These are phyloP conservation scores for Coccomyxa subellipsoidea DNA, from an alignment of 163 green algal species.

Conservation along the genomic window DNA sequence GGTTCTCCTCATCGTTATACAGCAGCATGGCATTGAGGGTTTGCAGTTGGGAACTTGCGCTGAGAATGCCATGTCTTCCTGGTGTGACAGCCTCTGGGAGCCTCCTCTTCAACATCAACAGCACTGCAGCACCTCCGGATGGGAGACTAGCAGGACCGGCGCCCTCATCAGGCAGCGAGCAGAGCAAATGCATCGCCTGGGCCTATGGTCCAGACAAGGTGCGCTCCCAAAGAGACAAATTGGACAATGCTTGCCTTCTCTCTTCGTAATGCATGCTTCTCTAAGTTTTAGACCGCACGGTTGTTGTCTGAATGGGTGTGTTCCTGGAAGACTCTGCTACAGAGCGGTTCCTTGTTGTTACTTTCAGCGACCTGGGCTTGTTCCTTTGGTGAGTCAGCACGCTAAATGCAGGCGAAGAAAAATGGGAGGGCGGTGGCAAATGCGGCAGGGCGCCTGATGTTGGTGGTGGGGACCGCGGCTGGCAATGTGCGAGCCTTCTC, in stretches of 20 bases:
- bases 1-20: too few species aligned
- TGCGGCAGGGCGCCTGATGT: background rate
- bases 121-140: background rate
- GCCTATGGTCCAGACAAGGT: background rate
- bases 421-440: background rate
- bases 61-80: background rate
- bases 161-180: background rate
- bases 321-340: too few species aligned
- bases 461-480: slow-evolving; percentile 26
- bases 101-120: background rate
- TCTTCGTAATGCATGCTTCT: too few species aligned
- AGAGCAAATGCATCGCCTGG: background rate
- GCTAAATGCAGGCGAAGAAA: background rate
- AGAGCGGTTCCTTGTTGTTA: too few species aligned
- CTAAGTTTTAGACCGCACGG: too few species aligned
- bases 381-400: too few species aligned
- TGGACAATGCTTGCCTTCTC: too few species aligned
- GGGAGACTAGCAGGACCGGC: background rate
- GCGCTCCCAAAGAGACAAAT: too few species aligned
- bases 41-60: background rate
- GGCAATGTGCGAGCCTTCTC: slow-evolving; percentile 26
- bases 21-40: too few species aligned
- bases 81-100: background rate
- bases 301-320: too few species aligned
- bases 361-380: too few species aligned